These are phyloP conservation scores for Kurtzmaniella quercitrusa DNA, from an alignment of 1,139 yeast species.

Conservation along the genomic window DNA sequence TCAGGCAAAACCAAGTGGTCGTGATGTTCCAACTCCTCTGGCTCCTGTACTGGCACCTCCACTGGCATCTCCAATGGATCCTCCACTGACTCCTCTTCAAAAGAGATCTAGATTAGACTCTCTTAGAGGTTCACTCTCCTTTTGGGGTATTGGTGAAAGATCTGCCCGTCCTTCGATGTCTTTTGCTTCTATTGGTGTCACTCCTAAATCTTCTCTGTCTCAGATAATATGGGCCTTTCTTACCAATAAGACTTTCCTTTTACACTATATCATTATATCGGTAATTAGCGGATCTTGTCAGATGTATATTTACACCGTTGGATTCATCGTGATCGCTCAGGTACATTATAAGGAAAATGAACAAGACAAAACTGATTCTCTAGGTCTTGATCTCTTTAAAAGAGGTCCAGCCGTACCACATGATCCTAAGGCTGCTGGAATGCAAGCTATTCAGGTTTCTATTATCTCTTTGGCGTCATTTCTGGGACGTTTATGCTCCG, in stretches of 20 bases:
- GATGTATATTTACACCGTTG: constrained; percentile 42
- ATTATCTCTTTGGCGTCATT: constrained; percentile 40
- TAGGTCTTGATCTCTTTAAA: not conserved
- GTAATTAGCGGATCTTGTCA: constrained; percentile 37
- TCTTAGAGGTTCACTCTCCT: constrained; percentile 33
- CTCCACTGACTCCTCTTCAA: not conserved
- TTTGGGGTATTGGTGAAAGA: constrained; percentile 34
- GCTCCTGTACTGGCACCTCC: not conserved
- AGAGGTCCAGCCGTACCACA: constrained; percentile 5
- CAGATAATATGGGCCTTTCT: constrained; percentile 15
- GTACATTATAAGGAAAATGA: constrained; percentile 17
- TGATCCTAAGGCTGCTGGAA: constrained; percentile 19
- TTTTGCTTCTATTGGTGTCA: not conserved
- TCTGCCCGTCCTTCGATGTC: constrained; percentile 24
- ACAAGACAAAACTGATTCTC: not conserved
- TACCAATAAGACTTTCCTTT: constrained; percentile 23
- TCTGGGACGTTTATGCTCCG: constrained; percentile 35
- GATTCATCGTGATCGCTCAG: constrained; percentile 42
- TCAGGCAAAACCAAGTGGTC: not conserved
- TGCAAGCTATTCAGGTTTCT: constrained; percentile 45
- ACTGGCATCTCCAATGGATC: not conserved
- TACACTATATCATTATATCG: constrained; percentile 33
- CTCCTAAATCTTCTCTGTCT: not conserved
- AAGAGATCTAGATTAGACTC: constrained; percentile 13
- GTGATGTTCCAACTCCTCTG: not conserved